Conservation (phyloP, 352 stramenopile species). For the Pelagophyceae sp. region DNA sequence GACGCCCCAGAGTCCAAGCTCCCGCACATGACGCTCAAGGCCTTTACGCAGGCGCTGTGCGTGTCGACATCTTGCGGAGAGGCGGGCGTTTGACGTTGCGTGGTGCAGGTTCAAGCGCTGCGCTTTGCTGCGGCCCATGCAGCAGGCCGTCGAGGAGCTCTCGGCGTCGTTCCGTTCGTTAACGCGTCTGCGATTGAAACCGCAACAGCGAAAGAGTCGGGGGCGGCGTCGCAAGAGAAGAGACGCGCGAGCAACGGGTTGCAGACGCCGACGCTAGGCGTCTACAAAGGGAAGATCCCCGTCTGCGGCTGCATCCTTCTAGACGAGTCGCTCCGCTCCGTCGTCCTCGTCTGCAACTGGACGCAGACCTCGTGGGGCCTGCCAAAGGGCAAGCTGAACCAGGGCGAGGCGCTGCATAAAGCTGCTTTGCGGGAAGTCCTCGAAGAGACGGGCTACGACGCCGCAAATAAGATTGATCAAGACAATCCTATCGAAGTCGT, state of each 20-base stretch:
- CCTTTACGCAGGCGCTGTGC: constrained; percentile 62
- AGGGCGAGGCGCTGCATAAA: constrained; percentile 65
- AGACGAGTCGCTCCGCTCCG: constrained; percentile 59
- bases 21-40: constrained; percentile 43
- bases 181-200: too few species aligned
- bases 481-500: background rate
- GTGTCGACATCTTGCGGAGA: background rate
- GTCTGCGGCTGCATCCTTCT: constrained; percentile 74
- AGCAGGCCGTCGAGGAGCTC: constrained; percentile 64
- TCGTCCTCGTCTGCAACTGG: constrained; percentile 74
- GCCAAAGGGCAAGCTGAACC: constrained; percentile 75
- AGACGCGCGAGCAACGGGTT: too few species aligned
- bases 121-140: constrained; percentile 58
- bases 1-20: constrained; percentile 24
- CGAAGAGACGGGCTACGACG: constrained; percentile 70
- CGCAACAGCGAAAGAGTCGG: too few species aligned
- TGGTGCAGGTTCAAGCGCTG: constrained; percentile 60
- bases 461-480: background rate
- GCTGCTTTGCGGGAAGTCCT: constrained; percentile 69
- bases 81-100: too few species aligned
- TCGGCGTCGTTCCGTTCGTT: constrained; percentile 77
- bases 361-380: constrained; percentile 76
- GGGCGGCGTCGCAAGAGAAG: too few species aligned
- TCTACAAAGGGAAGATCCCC: constrained; percentile 74
- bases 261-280: too few species aligned